Percentiles rank a stretch among this genome's conserved stretches.
These are phyloP conservation scores for Odontarrhena argentea DNA, from an alignment of 345 rosid genomes.

Conservation along the genomic window DNA sequence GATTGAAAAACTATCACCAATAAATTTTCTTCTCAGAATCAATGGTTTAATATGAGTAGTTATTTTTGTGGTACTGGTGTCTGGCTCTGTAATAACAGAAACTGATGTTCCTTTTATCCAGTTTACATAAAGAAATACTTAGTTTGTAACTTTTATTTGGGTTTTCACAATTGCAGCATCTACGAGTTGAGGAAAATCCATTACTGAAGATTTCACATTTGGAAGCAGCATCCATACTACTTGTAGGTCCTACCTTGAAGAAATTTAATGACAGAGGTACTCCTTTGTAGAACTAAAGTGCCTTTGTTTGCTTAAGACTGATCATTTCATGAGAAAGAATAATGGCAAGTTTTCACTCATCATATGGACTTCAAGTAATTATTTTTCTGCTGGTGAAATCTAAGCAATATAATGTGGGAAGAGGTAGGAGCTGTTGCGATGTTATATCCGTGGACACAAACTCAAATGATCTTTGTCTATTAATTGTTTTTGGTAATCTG, in stretches of 20 bases:
- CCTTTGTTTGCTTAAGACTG: constrained; percentile 9
- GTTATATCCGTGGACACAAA: constrained; percentile 21
- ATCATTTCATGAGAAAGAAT: constrained; percentile 14
- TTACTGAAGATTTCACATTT: constrained; percentile 88
- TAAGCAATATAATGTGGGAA: constrained; percentile 4
- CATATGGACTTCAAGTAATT: constrained; percentile 9
- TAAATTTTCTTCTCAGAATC: background rate
- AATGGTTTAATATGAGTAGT: background rate
- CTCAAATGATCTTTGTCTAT: background rate
- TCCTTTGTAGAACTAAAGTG: constrained; percentile 18
- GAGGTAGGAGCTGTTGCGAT: constrained; percentile 10
- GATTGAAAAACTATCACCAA: background rate
- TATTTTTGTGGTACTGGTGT: constrained; percentile 15
- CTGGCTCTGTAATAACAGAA: background rate
- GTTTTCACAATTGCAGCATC: constrained; percentile 59
- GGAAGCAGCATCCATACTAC: constrained; percentile 93
- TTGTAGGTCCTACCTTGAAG: constrained; percentile 93
- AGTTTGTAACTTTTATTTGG: constrained; percentile 8
- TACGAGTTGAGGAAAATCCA: constrained; percentile 97
- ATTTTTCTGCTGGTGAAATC: constrained; percentile 9
- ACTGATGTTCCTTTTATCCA: background rate
- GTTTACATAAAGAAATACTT: background rate
- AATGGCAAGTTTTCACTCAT: constrained; percentile 15
- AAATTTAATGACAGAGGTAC: constrained; percentile 98
- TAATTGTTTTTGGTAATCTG: background rate